Evolutionary conservation across 371 early-diverging fungal species (phyloP), one percentile per base, ranked within the genome.

Genomic region (Parasitella parasitica): DNA sequence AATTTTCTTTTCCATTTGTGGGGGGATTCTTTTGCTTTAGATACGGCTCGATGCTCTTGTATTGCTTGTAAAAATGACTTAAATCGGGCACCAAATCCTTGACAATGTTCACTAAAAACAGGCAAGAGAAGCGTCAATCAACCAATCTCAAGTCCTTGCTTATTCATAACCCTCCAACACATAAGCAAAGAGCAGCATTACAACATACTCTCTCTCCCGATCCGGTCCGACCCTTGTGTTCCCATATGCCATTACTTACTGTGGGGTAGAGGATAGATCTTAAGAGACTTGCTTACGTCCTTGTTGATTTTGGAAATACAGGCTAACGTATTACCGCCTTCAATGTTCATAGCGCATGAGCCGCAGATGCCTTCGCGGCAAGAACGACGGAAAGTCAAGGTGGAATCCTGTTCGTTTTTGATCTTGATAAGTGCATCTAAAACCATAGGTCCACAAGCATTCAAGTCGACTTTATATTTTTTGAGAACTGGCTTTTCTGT

Each of bases 341-440:
- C 87, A 72, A 96, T 95, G 86, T 97, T 97, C 96, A 97, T 96
- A 56, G 98, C 93, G 72, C 98, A 96, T 39, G 94, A 94, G 48
- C 98, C 98, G 75, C 97, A 97, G 64, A 96, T 96, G 51, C 88
- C 87, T 67, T 86, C 84, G 71, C 88, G 86, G 71, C 89, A 88
- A 39, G 86, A 86, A 67, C 93, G 85, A 66, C 94, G 89, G 86
- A 94, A 93, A 27, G 98, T 94, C 57, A 96, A 82, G 13, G 96
- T 94, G 38, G 95, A 86, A 74, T 96, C 98, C 20, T 89, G 82
- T 73, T 96, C 96, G 78, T 96, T 96, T 82, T 97, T 97, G 71
- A 96, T 96, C 74, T 96, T 95, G 72, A 95, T 90, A 35, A 96
- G 74, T 15, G 96, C 97, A 73, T 97, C 98, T 35, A 97, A 84